Evolutionary conservation across 441 rosid species (phyloP).

Genomic region (Raphanus hybrid): DNA sequence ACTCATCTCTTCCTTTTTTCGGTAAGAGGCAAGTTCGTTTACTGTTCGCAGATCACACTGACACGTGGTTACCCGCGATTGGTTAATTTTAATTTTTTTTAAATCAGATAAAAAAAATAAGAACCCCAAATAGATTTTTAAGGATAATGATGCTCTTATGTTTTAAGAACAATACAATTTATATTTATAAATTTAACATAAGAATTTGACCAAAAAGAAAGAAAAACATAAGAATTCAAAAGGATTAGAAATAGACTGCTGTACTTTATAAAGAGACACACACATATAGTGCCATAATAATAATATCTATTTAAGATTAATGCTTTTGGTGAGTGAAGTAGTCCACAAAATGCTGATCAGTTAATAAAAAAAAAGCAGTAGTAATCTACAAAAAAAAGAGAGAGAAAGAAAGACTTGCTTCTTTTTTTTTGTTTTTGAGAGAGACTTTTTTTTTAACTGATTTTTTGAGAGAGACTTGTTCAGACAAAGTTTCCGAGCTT

Average conservation of each 20-base stretch:
- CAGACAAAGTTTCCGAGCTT: conserved; percentile 35
- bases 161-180: too few species aligned
- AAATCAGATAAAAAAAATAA: too few species aligned
- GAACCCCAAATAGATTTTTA: too few species aligned
- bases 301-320: not conserved
- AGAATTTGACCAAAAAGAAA: not conserved
- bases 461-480: conserved; percentile 8
- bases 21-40: too few species aligned
- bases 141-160: too few species aligned
- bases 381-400: not conserved
- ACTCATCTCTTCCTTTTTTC: too few species aligned
- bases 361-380: conserved; percentile 11
- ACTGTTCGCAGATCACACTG: too few species aligned
- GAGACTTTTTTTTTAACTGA: not conserved
- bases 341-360: conserved; percentile 12
- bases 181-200: not conserved
- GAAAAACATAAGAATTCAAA: not conserved
- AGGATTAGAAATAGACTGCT: not conserved
- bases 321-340: not conserved
- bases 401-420: not conserved
- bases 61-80: too few species aligned
- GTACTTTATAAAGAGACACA: not conserved
- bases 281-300: not conserved
- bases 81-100: too few species aligned
- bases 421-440: not conserved